Conservation (phyloP, 176 grass and related monocot genomes). For the Zea mays region Zm-B73-REFERENCE-NAM-5.0 NC_050097.1:233498501-233499000, state of each 20-base stretch:
- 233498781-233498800: conserved; percentile 20
- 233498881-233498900: too few relatives aligned
- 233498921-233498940: too few relatives aligned
- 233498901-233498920: too few relatives aligned
- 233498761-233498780: not conserved
- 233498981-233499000: too few relatives aligned
- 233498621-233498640: not conserved
- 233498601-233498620: not conserved
- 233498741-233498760: not conserved
- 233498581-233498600: conserved; percentile 30
- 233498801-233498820: not conserved
- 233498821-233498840: not conserved
- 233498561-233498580: not conserved
- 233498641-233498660: conserved; percentile 18
- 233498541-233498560: conserved; percentile 36
- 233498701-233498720: conserved; percentile 40
- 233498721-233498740: not conserved
- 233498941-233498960: too few relatives aligned
- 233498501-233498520: not conserved
- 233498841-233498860: not conserved
- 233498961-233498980: too few relatives aligned
- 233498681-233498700: not conserved
- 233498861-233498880: not conserved
- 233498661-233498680: conserved; percentile 23
- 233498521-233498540: conserved; percentile 14